Evolutionary conservation across 306 rosid species (phyloP), one percentile per base, ranked within the genome.

Genomic region (Lablab purpureus): DNA sequence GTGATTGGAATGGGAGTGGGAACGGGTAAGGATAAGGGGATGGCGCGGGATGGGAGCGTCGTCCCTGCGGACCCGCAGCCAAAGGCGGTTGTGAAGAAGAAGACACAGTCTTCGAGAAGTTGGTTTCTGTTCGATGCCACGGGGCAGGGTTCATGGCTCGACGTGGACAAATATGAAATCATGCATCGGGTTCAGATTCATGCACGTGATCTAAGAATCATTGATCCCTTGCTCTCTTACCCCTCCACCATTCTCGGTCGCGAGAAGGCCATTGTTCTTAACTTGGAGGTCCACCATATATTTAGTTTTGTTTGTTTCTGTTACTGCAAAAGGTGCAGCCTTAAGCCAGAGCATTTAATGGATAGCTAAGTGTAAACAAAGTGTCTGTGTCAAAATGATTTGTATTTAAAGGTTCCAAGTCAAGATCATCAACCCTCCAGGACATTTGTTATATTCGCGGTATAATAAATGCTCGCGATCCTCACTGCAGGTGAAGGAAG

Each of bases 191-290:
- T 88, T 34, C 86, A 95, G 77, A 95, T 95, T 84, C 94, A 95
- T 73, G 98, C 99, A 7, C 93, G 99, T 65, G 99, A 95, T 83
- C 99, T 95, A 32, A 86, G 98, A 50, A 95, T 95, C 71, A 89
- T 95, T 47, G 99, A 95, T 67, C 98, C 99, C 60, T 56, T 95
- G 65, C 91, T 92, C 43, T 92, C 97, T 66, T 91, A 95, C 78
- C 99, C 97, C 3, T 95, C 99, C 23, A 76, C 97, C 21, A 95
- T 95, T 65, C 82, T 92, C 11, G 99, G 98, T 63, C 93, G 99
- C 25, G 99, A 95, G 69, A 88, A 85, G 78, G 98, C 97, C 62
- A 92, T 95, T 74, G 99, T 95, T 84, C 97, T 95, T 67, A 95
- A 95, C 85, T 83, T 95, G 82, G 97, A 95, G 97, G 99, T 92